Conservation (phyloP, 2,329 filamentous ascomycete species). For the Xylariales sp. region DNA sequence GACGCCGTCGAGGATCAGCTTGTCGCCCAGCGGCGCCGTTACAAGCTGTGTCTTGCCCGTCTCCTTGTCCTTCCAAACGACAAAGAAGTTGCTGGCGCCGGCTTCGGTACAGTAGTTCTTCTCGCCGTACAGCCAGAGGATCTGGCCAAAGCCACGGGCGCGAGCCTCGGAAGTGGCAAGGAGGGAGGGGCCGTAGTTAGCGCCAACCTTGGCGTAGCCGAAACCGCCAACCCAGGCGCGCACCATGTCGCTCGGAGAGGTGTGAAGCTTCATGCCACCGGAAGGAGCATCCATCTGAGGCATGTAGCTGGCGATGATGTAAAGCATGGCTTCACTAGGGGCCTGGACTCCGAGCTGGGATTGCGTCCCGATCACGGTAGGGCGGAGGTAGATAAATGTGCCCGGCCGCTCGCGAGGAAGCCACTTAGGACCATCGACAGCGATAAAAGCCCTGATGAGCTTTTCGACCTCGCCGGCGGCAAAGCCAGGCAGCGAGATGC, state of each 20-base stretch:
- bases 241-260: conserved; percentile 75
- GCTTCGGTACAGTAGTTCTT: conserved; percentile 82
- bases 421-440: conserved; percentile 74
- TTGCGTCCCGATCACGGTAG: conserved; percentile 81
- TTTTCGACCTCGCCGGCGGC: conserved; percentile 57
- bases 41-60: conserved; percentile 63
- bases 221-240: conserved; percentile 93
- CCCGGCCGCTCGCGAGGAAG: conserved; percentile 66
- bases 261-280: conserved; percentile 69
- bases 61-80: conserved; percentile 68
- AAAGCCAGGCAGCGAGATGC: conserved; percentile 64
- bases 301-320: conserved; percentile 68
- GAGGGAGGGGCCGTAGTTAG: conserved; percentile 86
- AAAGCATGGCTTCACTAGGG: conserved; percentile 82
- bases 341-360: conserved; percentile 75
- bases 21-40: conserved; percentile 77
- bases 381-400: conserved; percentile 77
- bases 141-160: conserved; percentile 73
- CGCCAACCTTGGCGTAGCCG: conserved; percentile 86
- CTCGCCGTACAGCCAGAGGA: conserved; percentile 86
- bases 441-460: conserved; percentile 61
- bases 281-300: conserved; percentile 46
- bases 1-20: conserved; percentile 82
- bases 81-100: conserved; percentile 88
- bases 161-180: conserved; percentile 74